Evolutionary conservation across 257 asterid genomes (phyloP), one percentile per base, ranked within the genome.

Genomic region (Haberlea rhodopensis): DNA sequence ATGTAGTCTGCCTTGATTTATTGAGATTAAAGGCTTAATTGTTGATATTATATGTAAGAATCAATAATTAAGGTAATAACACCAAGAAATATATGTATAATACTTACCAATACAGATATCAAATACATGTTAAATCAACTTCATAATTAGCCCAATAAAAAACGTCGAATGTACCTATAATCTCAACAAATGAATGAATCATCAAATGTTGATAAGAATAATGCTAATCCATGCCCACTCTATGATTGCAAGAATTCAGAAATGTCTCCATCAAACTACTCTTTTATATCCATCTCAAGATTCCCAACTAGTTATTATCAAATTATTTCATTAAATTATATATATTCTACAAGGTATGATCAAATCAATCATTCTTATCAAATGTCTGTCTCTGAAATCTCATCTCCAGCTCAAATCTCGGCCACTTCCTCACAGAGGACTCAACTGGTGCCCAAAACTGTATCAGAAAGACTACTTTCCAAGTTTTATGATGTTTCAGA

Each of bases 401-500:
- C 89, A 74, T 71, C 92, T 34, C 25, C 73, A 3, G 58, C 82
- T 15, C 68, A 61, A 46, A 31, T 9, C 48, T 26, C 18, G 15
- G 2, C 32, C 3, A 9, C 67, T 48, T 72, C 79, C 27, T 57
- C 79, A 0, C 64, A 65, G 26, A 82, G 78, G 72, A 79, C 76
- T 63, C 97, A 89, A 55, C 9, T 85, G 66, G 97, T 90, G 10
- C 78, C 96, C 1, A 85, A 81, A 52, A 85, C 95, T 2, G 85
- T 90, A 4, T 87, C 97, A 3, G 87, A 82, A 29, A 78, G 70
- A 11, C 66, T 90, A 25, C 96, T 90, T 8, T 52, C 68, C 1
- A 90, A 90, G 43, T 87, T 84, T 66, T 82, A 54, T 43, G 96
- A 90, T 72, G 87, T 75, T 31, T 79, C 96, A 2, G 92, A 87